phyloP scores from a whole-genome alignment of 2,329 filamentous ascomycete species.

The Claviceps lovelessii region DNA sequence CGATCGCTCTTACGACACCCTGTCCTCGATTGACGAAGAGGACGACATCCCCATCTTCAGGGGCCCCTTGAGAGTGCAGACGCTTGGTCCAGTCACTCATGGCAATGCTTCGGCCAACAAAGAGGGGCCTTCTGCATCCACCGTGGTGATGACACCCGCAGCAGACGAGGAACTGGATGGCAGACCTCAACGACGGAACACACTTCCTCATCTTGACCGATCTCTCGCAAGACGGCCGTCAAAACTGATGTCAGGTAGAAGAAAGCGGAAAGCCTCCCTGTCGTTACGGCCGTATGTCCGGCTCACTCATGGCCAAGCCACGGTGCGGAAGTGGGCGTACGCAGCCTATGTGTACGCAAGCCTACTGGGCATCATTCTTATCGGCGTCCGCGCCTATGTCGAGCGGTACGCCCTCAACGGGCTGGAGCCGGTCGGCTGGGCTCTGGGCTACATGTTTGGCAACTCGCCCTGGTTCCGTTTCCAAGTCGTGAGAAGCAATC shows the following conservation, averaged over 20 bases:
- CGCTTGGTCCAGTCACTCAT: conserved; percentile 13
- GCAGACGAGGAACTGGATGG: background rate
- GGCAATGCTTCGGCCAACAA: background rate
- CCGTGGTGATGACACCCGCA: background rate
- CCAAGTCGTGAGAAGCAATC: conserved; percentile 51
- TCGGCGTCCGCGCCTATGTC: conserved; percentile 59
- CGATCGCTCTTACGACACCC: conserved; percentile 18
- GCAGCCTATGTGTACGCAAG: conserved; percentile 62
- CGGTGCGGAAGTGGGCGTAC: conserved; percentile 67
- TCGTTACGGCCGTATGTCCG: conserved; percentile 61
- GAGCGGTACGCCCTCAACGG: conserved; percentile 49
- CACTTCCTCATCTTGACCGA: conserved; percentile 31
- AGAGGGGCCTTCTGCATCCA: background rate
- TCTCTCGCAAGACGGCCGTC: conserved; percentile 25
- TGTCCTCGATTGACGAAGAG: conserved; percentile 19
- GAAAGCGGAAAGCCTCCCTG: conserved; percentile 49
- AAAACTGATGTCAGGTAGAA: conserved; percentile 48
- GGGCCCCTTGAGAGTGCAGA: conserved; percentile 15
- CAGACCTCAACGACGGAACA: conserved; percentile 32
- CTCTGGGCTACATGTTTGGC: conserved; percentile 75
- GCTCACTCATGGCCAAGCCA: conserved; percentile 66
- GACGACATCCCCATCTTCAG: conserved; percentile 10
- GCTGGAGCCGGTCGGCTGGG: conserved; percentile 83
- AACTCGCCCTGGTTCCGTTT: conserved; percentile 59
- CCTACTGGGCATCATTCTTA: conserved; percentile 51